These are phyloP conservation scores for Porphyrellus sp. DNA, from an alignment of 1,284 basidiomycete genomes.

Conservation along the genomic window DNA sequence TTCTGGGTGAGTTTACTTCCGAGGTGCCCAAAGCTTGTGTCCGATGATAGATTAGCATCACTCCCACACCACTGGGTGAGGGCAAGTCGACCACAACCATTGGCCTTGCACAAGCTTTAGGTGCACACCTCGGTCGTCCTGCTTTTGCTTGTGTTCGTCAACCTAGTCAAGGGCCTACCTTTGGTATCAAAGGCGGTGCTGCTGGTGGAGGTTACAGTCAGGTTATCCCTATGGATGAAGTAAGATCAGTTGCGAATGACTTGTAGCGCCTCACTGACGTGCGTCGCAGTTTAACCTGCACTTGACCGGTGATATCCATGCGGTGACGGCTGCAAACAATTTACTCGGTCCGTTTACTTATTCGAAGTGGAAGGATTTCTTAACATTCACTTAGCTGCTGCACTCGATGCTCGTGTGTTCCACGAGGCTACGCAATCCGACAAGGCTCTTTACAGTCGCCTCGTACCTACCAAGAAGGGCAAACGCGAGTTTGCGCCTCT, in stretches of 20 bases:
- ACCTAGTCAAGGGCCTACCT: constrained; percentile 97
- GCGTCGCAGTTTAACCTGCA: constrained; percentile 84
- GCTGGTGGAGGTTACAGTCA: constrained; percentile 99
- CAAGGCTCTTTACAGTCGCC: constrained; percentile 90
- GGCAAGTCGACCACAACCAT: constrained; percentile 99
- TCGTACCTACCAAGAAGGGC: constrained; percentile 93
- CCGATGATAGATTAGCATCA: constrained; percentile 63
- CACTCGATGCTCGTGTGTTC: constrained; percentile 96
- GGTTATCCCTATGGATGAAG: constrained; percentile 99
- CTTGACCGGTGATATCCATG: constrained; percentile 97
- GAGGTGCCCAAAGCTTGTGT: not conserved
- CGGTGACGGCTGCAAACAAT: constrained; percentile 97
- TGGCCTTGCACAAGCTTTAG: constrained; percentile 94
- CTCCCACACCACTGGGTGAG: constrained; percentile 96
- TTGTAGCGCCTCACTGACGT: constrained; percentile 6
- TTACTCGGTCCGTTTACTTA: constrained; percentile 60
- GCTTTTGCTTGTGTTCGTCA: constrained; percentile 99
- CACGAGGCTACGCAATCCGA: constrained; percentile 96
- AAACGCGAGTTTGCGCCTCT: constrained; percentile 93
- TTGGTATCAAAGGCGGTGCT: constrained; percentile 99
- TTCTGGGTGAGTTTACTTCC: constrained; percentile 61
- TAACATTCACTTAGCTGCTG: constrained; percentile 65
- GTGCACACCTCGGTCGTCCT: constrained; percentile 89
- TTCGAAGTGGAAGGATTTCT: not conserved
- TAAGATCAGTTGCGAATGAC: constrained; percentile 34